Evolutionary conservation across 225 moss, liverwort and hornwort genomes (phyloP).

Genomic region (Straminergon stramineum): DNA sequence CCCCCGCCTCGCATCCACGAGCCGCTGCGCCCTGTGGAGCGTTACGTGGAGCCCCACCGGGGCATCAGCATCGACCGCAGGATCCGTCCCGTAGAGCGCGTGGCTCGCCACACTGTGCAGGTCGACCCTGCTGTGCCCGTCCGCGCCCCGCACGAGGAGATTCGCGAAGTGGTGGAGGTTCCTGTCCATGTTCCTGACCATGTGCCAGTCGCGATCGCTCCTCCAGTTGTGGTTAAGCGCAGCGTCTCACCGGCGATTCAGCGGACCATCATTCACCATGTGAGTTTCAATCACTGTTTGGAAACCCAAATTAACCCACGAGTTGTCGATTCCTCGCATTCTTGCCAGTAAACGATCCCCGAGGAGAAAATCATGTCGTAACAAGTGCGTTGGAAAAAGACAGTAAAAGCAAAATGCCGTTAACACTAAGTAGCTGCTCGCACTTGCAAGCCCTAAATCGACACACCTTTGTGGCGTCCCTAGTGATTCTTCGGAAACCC

Average conservation of each 20-base stretch:
- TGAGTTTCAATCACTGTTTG: neutral
- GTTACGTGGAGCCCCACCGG: neutral
- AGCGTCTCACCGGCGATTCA: constrained; percentile 8
- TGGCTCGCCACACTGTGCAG: constrained; percentile 4
- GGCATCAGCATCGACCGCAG: neutral
- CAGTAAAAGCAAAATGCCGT: neutral
- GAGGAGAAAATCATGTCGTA: neutral
- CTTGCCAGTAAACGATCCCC: neutral
- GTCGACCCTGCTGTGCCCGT: neutral
- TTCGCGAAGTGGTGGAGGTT: constrained; percentile 1
- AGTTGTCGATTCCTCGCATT: neutral
- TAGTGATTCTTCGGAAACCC: neutral
- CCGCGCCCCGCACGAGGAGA: neutral
- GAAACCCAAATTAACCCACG: neutral
- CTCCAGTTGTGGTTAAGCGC: neutral
- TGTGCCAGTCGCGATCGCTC: neutral
- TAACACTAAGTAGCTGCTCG: neutral
- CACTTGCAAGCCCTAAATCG: neutral
- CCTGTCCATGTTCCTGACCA: neutral
- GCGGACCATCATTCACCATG: neutral
- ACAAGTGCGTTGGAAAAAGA: neutral
- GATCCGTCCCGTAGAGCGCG: constrained; percentile 11
- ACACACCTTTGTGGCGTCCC: neutral
- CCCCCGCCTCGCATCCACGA: neutral
- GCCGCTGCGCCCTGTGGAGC: neutral